phyloP scores from a whole-genome alignment of 176 grass and related monocot genomes.

The Urochloa ruziziensis region DNA sequence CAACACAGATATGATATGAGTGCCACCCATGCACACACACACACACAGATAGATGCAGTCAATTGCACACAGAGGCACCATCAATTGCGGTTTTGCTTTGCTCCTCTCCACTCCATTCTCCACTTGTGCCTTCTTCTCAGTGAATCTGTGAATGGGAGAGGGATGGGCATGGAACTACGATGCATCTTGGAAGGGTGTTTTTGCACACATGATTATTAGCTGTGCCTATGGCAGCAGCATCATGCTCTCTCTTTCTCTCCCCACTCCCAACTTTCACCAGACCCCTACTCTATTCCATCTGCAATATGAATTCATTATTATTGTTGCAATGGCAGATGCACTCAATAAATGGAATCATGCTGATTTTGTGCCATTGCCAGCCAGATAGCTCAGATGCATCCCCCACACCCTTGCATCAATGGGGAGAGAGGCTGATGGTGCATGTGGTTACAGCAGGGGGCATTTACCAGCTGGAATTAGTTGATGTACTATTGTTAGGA shows the following conservation, averaged over 20 bases:
- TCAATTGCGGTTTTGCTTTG: constrained; percentile 34
- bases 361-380: constrained; percentile 49
- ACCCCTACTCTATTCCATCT: constrained; percentile 34
- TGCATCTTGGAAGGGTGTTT: constrained; percentile 10
- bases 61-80: constrained; percentile 37
- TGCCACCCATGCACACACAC: constrained; percentile 30
- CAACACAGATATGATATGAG: constrained; percentile 44
- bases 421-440: constrained; percentile 26
- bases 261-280: constrained; percentile 37
- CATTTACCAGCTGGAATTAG: constrained; percentile 43
- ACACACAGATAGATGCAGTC: constrained; percentile 15
- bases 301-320: constrained; percentile 43
- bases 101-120: constrained; percentile 8
- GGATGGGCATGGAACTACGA: not conserved
- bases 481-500: constrained; percentile 27
- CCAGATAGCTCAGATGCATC: constrained; percentile 9
- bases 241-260: constrained; percentile 16
- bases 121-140: not conserved
- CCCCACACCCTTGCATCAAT: constrained; percentile 33
- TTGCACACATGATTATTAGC: constrained; percentile 25
- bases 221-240: not conserved
- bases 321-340: constrained; percentile 47
- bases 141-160: not conserved
- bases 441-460: constrained; percentile 51
- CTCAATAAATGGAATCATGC: constrained; percentile 70